Percentiles rank a stretch among this genome's conserved stretches.
phyloP scores from a whole-genome alignment of 2,329 filamentous ascomycete species.

The Helminthosporium solani region DNA sequence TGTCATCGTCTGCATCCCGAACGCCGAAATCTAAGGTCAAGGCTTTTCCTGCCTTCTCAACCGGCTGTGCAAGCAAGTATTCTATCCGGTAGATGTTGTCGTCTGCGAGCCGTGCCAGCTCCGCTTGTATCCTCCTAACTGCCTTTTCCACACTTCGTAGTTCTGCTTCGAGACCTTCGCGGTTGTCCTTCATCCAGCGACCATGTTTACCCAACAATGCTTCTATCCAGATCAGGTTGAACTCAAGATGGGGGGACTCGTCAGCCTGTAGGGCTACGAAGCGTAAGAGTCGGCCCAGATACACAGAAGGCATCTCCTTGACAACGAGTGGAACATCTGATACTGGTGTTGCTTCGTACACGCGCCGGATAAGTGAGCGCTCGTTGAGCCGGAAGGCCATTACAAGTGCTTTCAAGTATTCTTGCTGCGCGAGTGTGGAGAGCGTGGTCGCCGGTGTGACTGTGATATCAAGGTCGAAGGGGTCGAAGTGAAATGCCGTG shows the following conservation, averaged over 20 bases:
- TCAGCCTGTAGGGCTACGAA: slow-evolving; percentile 88
- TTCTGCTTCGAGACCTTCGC: slow-evolving; percentile 78
- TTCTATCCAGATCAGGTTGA: slow-evolving; percentile 91
- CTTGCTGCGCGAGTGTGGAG: slow-evolving; percentile 71
- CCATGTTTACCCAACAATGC: slow-evolving; percentile 79
- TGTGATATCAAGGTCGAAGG: slow-evolving; percentile 91
- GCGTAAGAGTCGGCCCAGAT: slow-evolving; percentile 79
- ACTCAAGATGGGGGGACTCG: slow-evolving; percentile 88
- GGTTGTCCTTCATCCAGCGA: slow-evolving; percentile 77
- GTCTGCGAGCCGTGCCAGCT: slow-evolving; percentile 79
- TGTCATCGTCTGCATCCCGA: slow-evolving; percentile 32
- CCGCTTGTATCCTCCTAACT: slow-evolving; percentile 75
- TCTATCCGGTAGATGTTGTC: slow-evolving; percentile 89
- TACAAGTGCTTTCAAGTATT: slow-evolving; percentile 88
- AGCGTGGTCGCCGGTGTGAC: slow-evolving; percentile 75
- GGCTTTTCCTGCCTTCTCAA: slow-evolving; percentile 27
- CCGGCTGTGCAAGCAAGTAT: slow-evolving; percentile 66
- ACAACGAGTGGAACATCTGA: slow-evolving; percentile 76
- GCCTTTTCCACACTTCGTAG: slow-evolving; percentile 79
- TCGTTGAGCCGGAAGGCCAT: slow-evolving; percentile 98
- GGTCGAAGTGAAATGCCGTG: slow-evolving; percentile 81
- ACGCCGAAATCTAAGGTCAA: slow-evolving; percentile 34
- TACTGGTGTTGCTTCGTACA: slow-evolving; percentile 81
- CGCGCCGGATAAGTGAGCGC: slow-evolving; percentile 73
- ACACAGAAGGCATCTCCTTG: slow-evolving; percentile 76